phyloP scores from a whole-genome alignment of 768 basidiomycete genomes.

The Arthromyces matolae region DNA sequence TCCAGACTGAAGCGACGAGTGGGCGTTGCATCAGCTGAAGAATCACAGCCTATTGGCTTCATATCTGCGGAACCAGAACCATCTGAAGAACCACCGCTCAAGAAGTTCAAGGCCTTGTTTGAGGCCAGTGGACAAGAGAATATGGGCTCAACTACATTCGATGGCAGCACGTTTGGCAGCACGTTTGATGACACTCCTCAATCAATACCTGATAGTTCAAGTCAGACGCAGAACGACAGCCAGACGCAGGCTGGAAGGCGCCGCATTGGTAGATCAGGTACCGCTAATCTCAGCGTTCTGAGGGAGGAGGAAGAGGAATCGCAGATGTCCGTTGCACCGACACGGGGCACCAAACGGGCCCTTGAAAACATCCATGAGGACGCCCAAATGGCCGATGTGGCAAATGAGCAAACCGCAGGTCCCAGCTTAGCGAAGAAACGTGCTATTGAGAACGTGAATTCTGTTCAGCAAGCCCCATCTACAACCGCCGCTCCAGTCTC shows the following conservation, averaged over 20 bases:
- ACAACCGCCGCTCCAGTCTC: neutral
- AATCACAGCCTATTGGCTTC: conserved; percentile 16
- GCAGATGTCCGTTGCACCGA: conserved; percentile 16
- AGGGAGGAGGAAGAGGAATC: conserved; percentile 59
- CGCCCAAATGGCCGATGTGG: conserved; percentile 32
- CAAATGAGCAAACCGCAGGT: conserved; percentile 8
- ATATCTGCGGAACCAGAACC: conserved; percentile 22
- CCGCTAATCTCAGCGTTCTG: conserved; percentile 27
- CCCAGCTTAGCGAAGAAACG: conserved; percentile 38
- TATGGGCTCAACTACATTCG: conserved; percentile 16
- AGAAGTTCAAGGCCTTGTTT: conserved; percentile 70
- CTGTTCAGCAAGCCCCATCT: conserved; percentile 4
- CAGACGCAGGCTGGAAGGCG: conserved; percentile 21
- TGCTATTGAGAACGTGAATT: conserved; percentile 37
- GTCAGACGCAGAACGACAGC: conserved; percentile 36
- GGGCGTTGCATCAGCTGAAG: conserved; percentile 27
- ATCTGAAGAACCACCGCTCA: conserved; percentile 50
- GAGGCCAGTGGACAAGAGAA: conserved; percentile 56
- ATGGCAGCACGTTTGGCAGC: conserved; percentile 12
- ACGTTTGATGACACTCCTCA: conserved; percentile 12
- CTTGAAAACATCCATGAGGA: conserved; percentile 35
- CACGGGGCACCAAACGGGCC: conserved; percentile 37
- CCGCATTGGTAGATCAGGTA: conserved; percentile 10
- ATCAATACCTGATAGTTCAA: conserved; percentile 6
- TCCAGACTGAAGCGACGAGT: conserved; percentile 54